Evolutionary conservation across 192 early-diverging fungal genomes (phyloP).

Genomic region (Funneliformis geosporum): DNA sequence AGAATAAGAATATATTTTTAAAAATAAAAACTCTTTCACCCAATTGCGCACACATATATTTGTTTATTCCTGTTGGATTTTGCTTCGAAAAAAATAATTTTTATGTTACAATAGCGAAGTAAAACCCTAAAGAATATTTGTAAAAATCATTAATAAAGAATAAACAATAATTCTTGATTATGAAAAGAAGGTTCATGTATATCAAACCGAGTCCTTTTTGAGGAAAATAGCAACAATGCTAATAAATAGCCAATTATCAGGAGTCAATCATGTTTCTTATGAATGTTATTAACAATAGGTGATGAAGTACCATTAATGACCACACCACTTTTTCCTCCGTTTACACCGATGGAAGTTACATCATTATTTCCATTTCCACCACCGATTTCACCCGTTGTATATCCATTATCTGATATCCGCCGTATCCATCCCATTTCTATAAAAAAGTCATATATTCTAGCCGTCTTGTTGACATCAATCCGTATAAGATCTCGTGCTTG

Average conservation of each 20-base stretch:
- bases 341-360: not conserved
- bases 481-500: constrained; percentile 85
- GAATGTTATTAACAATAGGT: not conserved
- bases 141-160: not conserved
- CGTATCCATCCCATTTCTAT: constrained; percentile 88
- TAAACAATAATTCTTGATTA: not conserved
- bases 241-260: not conserved
- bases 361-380: not conserved
- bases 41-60: not conserved
- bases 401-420: constrained; percentile 6
- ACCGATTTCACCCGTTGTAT: not conserved
- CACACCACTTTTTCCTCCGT: not conserved
- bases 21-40: not conserved
- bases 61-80: not conserved
- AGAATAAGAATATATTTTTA: not conserved
- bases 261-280: not conserved
- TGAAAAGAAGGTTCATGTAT: not conserved
- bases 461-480: constrained; percentile 91
- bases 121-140: not conserved
- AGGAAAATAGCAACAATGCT: not conserved
- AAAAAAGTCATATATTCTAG: constrained; percentile 90
- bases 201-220: not conserved
- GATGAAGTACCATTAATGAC: not conserved
- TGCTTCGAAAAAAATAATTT: not conserved
- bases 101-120: not conserved